Conservation (phyloP, 1,284 basidiomycete species). For the Golubevia pallescens region DNA sequence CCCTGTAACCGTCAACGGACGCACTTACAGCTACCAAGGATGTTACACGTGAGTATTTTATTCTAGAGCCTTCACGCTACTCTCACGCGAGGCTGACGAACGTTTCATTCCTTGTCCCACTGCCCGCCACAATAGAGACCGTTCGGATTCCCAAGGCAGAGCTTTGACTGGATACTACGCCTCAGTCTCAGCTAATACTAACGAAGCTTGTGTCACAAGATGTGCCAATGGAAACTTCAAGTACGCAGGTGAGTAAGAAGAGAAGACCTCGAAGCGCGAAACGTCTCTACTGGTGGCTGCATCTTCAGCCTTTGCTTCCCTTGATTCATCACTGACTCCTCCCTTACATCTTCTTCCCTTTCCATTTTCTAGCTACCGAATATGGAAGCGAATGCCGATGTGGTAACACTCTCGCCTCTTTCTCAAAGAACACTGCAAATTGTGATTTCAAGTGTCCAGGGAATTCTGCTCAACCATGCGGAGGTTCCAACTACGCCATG, state of each 20-base stretch:
- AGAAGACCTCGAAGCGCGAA: no score
- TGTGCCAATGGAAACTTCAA: neutral
- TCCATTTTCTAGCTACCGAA: neutral
- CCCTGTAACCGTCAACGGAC: neutral
- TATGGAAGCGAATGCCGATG: neutral
- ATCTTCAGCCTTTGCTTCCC: neutral
- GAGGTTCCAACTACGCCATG: no score
- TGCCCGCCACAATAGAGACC: neutral
- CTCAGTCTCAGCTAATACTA: neutral
- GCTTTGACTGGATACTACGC: neutral
- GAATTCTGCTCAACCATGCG: no score
- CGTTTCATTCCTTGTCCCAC: no score
- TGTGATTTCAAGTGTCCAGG: neutral
- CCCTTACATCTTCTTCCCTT: neutral
- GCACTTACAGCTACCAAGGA: neutral
- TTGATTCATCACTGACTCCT: neutral
- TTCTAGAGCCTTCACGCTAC: no score
- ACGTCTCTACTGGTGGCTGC: no score
- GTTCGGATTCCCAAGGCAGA: neutral
- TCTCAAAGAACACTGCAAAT: neutral
- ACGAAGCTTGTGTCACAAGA: neutral
- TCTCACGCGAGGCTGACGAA: no score
- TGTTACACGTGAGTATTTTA: neutral
- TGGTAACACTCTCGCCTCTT: neutral
- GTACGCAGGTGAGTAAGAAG: neutral